Evolutionary conservation across 2,329 filamentous ascomycete genomes (phyloP).

Genomic region (Ophiostoma sp.): DNA sequence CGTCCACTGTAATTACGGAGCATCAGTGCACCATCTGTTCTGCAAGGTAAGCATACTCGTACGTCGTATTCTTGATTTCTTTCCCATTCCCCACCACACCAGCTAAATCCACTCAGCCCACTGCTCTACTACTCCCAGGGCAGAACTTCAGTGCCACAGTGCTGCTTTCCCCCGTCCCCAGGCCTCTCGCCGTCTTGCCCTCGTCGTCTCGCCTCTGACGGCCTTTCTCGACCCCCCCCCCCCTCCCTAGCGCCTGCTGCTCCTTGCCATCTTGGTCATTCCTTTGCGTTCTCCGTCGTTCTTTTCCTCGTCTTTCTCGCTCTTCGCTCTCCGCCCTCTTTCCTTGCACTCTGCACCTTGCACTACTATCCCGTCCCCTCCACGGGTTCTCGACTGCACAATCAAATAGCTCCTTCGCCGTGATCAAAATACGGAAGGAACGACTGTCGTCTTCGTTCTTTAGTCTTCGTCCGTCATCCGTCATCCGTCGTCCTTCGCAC

Average conservation of each 20-base stretch:
- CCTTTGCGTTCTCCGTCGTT: conserved; percentile 14
- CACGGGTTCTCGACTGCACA: not conserved
- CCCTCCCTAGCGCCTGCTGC: not conserved
- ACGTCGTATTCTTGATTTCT: not conserved
- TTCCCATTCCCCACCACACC: not conserved
- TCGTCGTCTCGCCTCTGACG: too few relatives aligned
- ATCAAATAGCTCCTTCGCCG: too few relatives aligned
- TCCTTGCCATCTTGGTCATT: not conserved
- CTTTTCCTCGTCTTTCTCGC: not conserved
- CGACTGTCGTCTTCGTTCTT: not conserved
- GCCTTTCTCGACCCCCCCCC: not conserved
- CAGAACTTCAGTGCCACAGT: too few relatives aligned
- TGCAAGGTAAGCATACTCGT: too few relatives aligned
- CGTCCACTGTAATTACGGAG: not conserved
- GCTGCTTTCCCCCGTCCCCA: too few relatives aligned
- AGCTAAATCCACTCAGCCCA: not conserved
- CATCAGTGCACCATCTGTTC: not conserved
- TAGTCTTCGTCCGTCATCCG: too few relatives aligned
- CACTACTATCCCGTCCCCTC: not conserved
- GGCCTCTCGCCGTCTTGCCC: too few relatives aligned
- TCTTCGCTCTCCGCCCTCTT: not conserved
- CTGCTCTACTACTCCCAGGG: too few relatives aligned
- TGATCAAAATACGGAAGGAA: not conserved
- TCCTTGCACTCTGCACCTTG: not conserved
- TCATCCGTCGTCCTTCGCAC: not conserved